Evolutionary conservation across 495 filamentous ascomycete genomes (phyloP).

Genomic region (Penicillium parvum): DNA sequence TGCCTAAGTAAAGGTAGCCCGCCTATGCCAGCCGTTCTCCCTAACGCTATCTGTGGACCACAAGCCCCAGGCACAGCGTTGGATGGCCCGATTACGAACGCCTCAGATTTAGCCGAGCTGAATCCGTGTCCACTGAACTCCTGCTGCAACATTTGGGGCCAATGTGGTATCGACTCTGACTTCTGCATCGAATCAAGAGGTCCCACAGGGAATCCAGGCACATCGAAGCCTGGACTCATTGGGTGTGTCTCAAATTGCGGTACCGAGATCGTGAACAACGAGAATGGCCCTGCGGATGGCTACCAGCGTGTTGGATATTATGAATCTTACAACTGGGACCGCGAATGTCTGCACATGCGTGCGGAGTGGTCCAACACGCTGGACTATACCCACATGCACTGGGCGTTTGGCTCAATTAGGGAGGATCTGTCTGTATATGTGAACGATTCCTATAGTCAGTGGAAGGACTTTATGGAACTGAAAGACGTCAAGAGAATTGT

Average conservation of each 20-base stretch:
- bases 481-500: constrained; percentile 34
- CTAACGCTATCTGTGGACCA: constrained; percentile 44
- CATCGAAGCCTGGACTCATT: constrained; percentile 23
- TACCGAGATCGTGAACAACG: background rate
- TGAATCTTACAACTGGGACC: background rate
- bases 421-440: constrained; percentile 23
- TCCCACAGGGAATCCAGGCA: constrained; percentile 35
- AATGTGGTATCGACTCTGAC: constrained; percentile 45
- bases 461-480: constrained; percentile 21
- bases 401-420: constrained; percentile 38
- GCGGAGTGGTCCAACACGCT: constrained; percentile 14
- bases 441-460: constrained; percentile 17
- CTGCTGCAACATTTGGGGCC: constrained; percentile 12
- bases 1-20: constrained; percentile 46
- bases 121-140: constrained; percentile 7
- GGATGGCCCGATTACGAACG: constrained; percentile 6
- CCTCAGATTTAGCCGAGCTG: constrained; percentile 3
- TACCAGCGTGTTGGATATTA: background rate
- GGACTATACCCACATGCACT: constrained; percentile 43
- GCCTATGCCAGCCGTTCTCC: constrained; percentile 38
- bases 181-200: constrained; percentile 37
- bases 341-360: constrained; percentile 19
- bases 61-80: constrained; percentile 30
- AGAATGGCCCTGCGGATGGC: constrained; percentile 3
- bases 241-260: constrained; percentile 51